These are phyloP conservation scores for Aureobasidium lini DNA, from an alignment of 2,329 filamentous ascomycete genomes.

Conservation along the genomic window DNA sequence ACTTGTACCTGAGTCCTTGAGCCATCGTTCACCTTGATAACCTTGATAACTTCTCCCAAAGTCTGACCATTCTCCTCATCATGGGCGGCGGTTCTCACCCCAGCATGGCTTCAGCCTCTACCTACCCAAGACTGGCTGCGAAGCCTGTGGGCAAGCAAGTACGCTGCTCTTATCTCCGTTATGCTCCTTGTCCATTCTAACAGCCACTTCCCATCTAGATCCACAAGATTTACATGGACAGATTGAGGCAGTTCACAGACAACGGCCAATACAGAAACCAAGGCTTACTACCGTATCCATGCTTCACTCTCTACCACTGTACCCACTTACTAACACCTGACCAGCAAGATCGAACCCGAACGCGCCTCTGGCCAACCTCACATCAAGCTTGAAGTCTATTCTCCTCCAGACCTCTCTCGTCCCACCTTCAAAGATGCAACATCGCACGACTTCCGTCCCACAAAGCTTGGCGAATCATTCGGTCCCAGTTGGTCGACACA, in stretches of 20 bases:
- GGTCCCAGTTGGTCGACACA: slow-evolving; percentile 96
- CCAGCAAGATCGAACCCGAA: slow-evolving; percentile 61
- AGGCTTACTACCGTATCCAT: slow-evolving; percentile 47
- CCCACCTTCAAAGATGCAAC: slow-evolving; percentile 82
- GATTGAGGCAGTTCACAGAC: slow-evolving; percentile 73
- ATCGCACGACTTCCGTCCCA: slow-evolving; percentile 59
- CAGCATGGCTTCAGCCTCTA: slow-evolving; percentile 24
- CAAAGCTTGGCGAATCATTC: slow-evolving; percentile 69
- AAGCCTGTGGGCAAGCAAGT: slow-evolving; percentile 60
- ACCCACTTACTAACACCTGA: neutral
- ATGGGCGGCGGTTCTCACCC: slow-evolving; percentile 33
- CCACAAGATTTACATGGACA: slow-evolving; percentile 73
- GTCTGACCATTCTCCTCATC: neutral
- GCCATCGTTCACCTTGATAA: neutral
- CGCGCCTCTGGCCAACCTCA: slow-evolving; percentile 60
- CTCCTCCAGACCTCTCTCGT: slow-evolving; percentile 68
- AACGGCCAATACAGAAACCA: slow-evolving; percentile 53
- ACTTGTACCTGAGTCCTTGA: neutral
- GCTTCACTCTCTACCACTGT: neutral
- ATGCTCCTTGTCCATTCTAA: neutral
- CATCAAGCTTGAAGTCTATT: slow-evolving; percentile 80
- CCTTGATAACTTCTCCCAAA: neutral
- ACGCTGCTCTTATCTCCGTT: slow-evolving; percentile 27
- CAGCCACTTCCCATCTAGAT: slow-evolving; percentile 41
- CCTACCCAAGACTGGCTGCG: slow-evolving; percentile 43